Conservation (phyloP, 306 rosid genomes). For the Astragalus glycyphyllos region DNA sequence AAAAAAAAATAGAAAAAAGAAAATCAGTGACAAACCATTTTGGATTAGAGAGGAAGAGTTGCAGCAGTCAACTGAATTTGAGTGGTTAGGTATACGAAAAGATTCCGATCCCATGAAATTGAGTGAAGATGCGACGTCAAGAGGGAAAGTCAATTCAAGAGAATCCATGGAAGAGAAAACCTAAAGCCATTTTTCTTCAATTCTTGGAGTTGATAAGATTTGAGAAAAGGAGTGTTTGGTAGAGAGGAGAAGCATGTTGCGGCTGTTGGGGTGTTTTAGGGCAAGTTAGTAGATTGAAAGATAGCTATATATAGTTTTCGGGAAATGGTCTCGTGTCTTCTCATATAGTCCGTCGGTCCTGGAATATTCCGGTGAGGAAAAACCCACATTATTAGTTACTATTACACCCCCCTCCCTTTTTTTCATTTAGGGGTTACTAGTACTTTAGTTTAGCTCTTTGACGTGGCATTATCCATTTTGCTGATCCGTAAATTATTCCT, state of each 20-base stretch:
- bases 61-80: slow-evolving; percentile 50
- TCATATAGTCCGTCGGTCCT: slow-evolving; percentile 50
- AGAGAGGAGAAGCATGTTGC: slow-evolving; percentile 56
- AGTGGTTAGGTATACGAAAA: slow-evolving; percentile 45
- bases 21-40: slow-evolving; percentile 58
- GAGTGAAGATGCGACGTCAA: slow-evolving; percentile 51
- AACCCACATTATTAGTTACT: neutral
- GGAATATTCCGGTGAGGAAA: slow-evolving; percentile 79
- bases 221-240: slow-evolving; percentile 43
- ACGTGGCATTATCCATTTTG: slow-evolving; percentile 76
- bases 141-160: slow-evolving; percentile 60
- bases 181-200: slow-evolving; percentile 28
- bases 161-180: slow-evolving; percentile 59
- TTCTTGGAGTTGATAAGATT: neutral
- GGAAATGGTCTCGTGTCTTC: slow-evolving; percentile 68
- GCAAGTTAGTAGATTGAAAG: slow-evolving; percentile 67
- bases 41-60: slow-evolving; percentile 47
- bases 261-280: slow-evolving; percentile 81
- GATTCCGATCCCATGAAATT: slow-evolving; percentile 72
- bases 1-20: neutral
- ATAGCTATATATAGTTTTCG: slow-evolving; percentile 94
- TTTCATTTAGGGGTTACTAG: slow-evolving; percentile 1
- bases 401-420: neutral
- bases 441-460: slow-evolving; percentile 29
- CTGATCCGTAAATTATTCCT: neutral